Conservation (phyloP, 495 filamentous ascomycete species). For the Penicillium odoratum region DNA sequence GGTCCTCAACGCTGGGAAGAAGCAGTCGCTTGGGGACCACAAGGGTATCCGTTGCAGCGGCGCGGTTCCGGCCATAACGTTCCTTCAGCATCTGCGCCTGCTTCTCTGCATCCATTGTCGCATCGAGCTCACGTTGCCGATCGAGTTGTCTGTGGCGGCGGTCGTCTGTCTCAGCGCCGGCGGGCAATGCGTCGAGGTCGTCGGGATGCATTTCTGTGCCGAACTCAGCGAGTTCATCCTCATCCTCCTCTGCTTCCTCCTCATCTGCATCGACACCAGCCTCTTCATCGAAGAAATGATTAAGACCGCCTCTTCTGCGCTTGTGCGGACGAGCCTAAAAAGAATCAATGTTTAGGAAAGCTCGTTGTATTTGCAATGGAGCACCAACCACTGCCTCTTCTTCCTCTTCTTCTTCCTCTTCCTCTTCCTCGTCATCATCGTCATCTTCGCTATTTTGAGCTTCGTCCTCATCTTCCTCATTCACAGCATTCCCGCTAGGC, state of each 20-base stretch:
- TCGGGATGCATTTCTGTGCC: conserved; percentile 88
- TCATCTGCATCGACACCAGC: conserved; percentile 97
- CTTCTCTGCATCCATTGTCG: conserved; percentile 88
- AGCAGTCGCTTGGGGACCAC: conserved; percentile 83
- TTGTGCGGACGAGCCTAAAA: conserved; percentile 73
- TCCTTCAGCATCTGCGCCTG: conserved; percentile 83
- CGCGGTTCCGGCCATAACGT: conserved; percentile 71
- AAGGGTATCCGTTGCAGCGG: conserved; percentile 56
- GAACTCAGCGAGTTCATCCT: conserved; percentile 78
- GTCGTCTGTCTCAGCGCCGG: conserved; percentile 80
- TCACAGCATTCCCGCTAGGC: conserved; percentile 50
- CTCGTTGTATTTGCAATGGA: conserved; percentile 7
- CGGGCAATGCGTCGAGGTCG: conserved; percentile 78
- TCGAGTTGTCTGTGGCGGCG: conserved; percentile 93
- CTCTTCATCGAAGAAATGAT: conserved; percentile 91
- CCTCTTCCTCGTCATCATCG: conserved; percentile 45
- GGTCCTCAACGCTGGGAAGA: conserved; percentile 92
- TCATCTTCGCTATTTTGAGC: conserved; percentile 53
- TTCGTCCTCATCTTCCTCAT: conserved; percentile 46
- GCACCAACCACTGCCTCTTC: conserved; percentile 28
- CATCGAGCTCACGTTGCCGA: conserved; percentile 79
- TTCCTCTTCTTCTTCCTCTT: conserved; percentile 43
- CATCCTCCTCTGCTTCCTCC: conserved; percentile 87
- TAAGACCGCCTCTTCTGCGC: conserved; percentile 67
- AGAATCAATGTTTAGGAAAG: conserved; percentile 12